Evolutionary conservation across 495 filamentous ascomycete genomes (phyloP), one percentile per base, ranked within the genome.

Genomic region (Penicillium macrosclerotiorum): DNA sequence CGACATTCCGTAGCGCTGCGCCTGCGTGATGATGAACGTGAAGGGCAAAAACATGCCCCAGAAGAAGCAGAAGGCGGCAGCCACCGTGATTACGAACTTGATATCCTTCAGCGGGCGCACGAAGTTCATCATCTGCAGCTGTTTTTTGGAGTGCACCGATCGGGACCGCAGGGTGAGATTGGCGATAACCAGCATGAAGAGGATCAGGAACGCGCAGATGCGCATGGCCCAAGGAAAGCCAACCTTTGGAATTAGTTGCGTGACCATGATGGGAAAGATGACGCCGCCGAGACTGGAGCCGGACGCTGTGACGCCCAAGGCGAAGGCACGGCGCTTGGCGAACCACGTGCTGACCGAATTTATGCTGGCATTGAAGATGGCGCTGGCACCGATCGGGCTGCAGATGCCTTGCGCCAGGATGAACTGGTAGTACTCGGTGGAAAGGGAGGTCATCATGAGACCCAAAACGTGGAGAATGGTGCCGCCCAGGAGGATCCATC

Each of bases 211-310:
- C 6, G 81, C 86, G 26, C 74, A 67, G 24, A 74, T 75, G 13
- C 88, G 80, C 69, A 91, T 82, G 3, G 87, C 74, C 88, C 88
- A 93, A 2, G 69, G 65, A 49, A 87, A 92, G 5, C 85, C 87
- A 36, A 88, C 74, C 18, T 66, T 37, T 0, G 68, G 72, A 49
- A 90, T 81, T 14, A 90, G 62, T 14, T 76, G 71, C 8, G 76
- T 58, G 31, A 89, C 76, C 77, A 90, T 83, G 59, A 91, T 90
- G 4, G 79, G 72, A 40, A 70, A 71, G 8, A 75, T 66, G 12
- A 76, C 69, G 3, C 70, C 72, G 9, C 65, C 72, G 5, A 90
- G 56, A 9, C 79, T 84, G 0, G 80, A 82, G 0, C 87, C 88
- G 2, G 81, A 71, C 1, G 81, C 75, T 53, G 81, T 80, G 37